These are phyloP conservation scores for Ophiocordyceps camponoti-floridani DNA, from an alignment of 2,329 filamentous ascomycete genomes.

Conservation along the genomic window DNA sequence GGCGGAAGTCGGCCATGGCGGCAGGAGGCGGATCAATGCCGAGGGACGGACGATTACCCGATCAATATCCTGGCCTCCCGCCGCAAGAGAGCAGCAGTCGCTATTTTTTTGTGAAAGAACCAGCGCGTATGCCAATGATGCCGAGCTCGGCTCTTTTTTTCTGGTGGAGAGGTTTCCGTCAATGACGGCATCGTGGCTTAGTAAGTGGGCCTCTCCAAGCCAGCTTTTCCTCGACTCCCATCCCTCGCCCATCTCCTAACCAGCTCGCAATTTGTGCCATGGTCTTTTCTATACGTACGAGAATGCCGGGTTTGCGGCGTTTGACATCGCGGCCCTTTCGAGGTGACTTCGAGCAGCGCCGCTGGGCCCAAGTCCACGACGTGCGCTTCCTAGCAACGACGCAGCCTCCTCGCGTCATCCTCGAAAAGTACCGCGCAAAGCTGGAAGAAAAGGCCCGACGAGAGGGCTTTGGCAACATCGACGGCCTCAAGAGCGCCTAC, in stretches of 20 bases:
- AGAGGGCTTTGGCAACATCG: constrained; percentile 51
- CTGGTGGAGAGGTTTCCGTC: neutral
- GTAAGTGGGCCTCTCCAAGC: neutral
- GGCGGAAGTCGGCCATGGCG: constrained; percentile 30
- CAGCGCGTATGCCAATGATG: neutral
- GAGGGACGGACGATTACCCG: no score
- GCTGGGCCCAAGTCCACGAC: constrained; percentile 86
- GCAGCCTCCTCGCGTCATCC: constrained; percentile 42
- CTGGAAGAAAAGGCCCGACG: constrained; percentile 64
- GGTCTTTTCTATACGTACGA: constrained; percentile 13
- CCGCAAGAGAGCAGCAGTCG: neutral
- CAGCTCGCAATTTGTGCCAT: constrained; percentile 13
- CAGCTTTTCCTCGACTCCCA: neutral
- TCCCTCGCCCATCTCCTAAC: neutral
- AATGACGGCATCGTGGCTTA: neutral
- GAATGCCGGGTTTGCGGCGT: constrained; percentile 29
- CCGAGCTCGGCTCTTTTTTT: neutral
- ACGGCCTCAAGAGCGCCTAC: constrained; percentile 67
- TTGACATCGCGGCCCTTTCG: constrained; percentile 8
- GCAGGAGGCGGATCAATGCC: neutral
- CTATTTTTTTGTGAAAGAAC: neutral
- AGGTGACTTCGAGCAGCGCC: constrained; percentile 39
- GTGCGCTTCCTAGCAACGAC: constrained; percentile 79
- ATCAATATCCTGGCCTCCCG: neutral
- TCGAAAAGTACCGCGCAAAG: constrained; percentile 79